Evolutionary conservation across 2,329 filamentous ascomycete genomes (phyloP), one percentile per base, ranked within the genome.

Genomic region (Leptographium wingfieldii): DNA sequence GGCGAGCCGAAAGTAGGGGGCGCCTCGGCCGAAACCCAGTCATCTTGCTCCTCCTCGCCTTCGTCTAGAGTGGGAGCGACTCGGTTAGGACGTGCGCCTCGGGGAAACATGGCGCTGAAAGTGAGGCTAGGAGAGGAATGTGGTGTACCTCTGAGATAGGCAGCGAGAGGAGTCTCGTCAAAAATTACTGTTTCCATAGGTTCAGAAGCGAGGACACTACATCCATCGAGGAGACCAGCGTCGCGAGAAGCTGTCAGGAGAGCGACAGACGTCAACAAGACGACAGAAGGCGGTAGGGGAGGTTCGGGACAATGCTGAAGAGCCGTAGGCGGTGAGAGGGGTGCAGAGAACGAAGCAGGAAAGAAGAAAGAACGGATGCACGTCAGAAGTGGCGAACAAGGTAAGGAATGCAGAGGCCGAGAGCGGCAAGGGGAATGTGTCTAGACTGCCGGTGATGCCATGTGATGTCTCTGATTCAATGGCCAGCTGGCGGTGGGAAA

Each of bases 161-260:
- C 85, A 70, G 90, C 91, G 74, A 96, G 80, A 67, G 92, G 92
- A 71, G 89, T 88, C 75, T 91, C 85, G 75, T 94, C 84, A 74
- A 88, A 88, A 67, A 96, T 84, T 68, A 96, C 80, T 69, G 88
- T 84, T 81, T 96, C 92, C 92, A 96, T 94, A 72, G 51, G 25
- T 43, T 48, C 56, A 33, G 35, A 9, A 14, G 55, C 25, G 25
- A 6, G 19, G 12, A 31, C 38, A 46, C 35, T 19, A n/a, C 53
- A 55, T n/a, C 53, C 53, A 55, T n/a, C 25, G 27, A 35, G 27
- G 52, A 54, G 16, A 35, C 25, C 9, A 54, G 22, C 19, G 43
- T 16, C 16, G 14, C 38, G 14, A 14, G 16, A 40, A 14, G 38
- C 38, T 6, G 38, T 4, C 9, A 40, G 38, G 38, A 16, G 38